phyloP scores from a whole-genome alignment of 2,329 filamentous ascomycete species.

The Scorias spongiosa region DNA sequence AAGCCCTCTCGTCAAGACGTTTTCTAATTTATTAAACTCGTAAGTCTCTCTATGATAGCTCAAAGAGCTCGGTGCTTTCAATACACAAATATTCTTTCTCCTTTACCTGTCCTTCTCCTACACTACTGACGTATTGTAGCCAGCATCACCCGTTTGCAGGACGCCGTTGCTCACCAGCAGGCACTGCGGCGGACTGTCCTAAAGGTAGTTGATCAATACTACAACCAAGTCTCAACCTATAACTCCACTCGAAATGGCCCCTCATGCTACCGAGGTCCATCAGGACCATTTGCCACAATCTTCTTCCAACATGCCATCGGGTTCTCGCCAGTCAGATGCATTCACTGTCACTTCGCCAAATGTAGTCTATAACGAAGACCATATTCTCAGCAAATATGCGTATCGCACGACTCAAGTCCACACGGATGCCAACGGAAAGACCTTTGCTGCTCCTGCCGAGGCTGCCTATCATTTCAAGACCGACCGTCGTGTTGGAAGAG shows the following conservation, averaged over 20 bases:
- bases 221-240: conserved; percentile 1
- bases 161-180: conserved; percentile 82
- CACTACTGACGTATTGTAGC: conserved; percentile 31
- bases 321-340: conserved; percentile 33
- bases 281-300: conserved; percentile 27
- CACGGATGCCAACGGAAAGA: conserved; percentile 56
- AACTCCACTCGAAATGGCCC: conserved; percentile 53
- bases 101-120: background rate
- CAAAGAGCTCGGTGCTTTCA: background rate
- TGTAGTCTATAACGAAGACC: conserved; percentile 72
- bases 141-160: conserved; percentile 91
- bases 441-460: conserved; percentile 72
- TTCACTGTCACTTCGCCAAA: conserved; percentile 89
- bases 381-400: conserved; percentile 87
- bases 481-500: conserved; percentile 80
- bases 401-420: conserved; percentile 86
- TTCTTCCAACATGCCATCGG: conserved; percentile 30
- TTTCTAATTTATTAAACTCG: conserved; percentile 97
- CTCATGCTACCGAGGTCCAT: conserved; percentile 62
- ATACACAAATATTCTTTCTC: background rate
- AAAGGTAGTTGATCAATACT: conserved; percentile 29
- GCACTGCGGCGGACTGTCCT: conserved; percentile 48
- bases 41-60: conserved; percentile 34
- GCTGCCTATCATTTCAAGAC: conserved; percentile 96
- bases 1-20: conserved; percentile 67